These are phyloP conservation scores for Sextonia rubra DNA, from an alignment of 164 flowering plant species.

Conservation along the genomic window DNA sequence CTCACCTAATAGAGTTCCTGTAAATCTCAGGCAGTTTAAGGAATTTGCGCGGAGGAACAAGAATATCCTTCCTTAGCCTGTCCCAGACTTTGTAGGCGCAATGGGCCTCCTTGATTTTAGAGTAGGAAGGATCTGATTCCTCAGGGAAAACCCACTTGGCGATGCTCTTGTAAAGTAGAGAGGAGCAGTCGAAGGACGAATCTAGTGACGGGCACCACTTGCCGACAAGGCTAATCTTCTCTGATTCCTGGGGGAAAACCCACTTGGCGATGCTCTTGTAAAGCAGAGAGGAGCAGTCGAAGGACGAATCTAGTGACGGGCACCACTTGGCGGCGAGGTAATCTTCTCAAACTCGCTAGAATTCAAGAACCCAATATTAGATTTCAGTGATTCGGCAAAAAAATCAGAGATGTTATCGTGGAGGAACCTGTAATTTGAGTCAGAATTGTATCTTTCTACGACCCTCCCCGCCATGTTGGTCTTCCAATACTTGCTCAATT, in stretches of 20 bases:
- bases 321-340: constrained; percentile 35
- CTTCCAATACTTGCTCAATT: too few species aligned
- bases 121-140: constrained; percentile 33
- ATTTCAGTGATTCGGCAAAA: constrained; percentile 17
- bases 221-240: too few species aligned
- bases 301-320: constrained; percentile 28
- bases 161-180: too few species aligned
- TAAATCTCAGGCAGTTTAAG: constrained; percentile 43
- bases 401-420: constrained; percentile 27
- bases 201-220: too few species aligned
- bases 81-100: constrained; percentile 42
- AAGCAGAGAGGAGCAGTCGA: constrained; percentile 22
- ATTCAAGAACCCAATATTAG: constrained; percentile 14
- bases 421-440: constrained; percentile 25
- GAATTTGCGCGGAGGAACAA: constrained; percentile 31
- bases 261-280: constrained; percentile 44
- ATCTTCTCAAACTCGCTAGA: constrained; percentile 13
- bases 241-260: constrained; percentile 31
- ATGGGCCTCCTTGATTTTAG: constrained; percentile 35
- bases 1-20: constrained; percentile 41
- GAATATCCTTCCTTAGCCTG: constrained; percentile 36
- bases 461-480: constrained; percentile 21
- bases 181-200: too few species aligned
- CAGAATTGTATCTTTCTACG: constrained; percentile 21
- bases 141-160: too few species aligned